Base-by-base conservation (phyloP, 768 basidiomycete genomes). In the Mycena olivaceomarginata region DNA sequence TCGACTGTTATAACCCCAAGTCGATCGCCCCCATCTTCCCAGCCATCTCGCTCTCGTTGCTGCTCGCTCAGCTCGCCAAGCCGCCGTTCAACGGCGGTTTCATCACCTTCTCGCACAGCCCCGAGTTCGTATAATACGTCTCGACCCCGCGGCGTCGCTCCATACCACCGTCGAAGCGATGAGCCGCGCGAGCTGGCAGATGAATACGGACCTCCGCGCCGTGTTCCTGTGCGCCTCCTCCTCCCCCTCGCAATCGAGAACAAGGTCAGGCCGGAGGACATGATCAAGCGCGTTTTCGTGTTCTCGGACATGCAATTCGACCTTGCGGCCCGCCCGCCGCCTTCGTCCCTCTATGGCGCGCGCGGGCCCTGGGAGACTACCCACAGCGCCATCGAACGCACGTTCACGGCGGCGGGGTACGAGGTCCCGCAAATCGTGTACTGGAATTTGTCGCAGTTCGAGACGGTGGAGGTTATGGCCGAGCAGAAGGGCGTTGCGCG, bases 281-380 rank as follows among this genome's bases (percentile, higher is more conserved):
- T 95, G 94, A 90, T 95, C 85, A 92, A 94, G 85, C 90, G 93
- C 6, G 84, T 95, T 0, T 95, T 96, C 81, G 88, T 95, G 57
- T 95, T 96, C 82, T 91, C 91, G 4, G 94, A 95, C 81, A 95
- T 95, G 94, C 94, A 95, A 84, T 95, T 95, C 77, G 93, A 95
- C 80, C 2, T 1, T 2, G 67, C 70, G 48, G 72, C 46, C 62
- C 22, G 67, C 3, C 67, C 77, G 0, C 72, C 72, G 11, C 5
- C 18, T 40, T 20, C 60, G 7, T 31, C 31, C 31, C 31, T 31
- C 31, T 31, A 31, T 31, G 31, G 31, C 31, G 31, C 31, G 31
- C 31, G 56, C 12, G 31, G 2, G 48, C 78, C 25, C 0, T 94
- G 93, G 92, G 88, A 90, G 79, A 95, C 94, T 51, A 94, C 91